Percentiles rank a stretch among this genome's conserved stretches.
phyloP scores from a whole-genome alignment of 2,329 filamentous ascomycete species.

The Stachybotrys elegans region DNA sequence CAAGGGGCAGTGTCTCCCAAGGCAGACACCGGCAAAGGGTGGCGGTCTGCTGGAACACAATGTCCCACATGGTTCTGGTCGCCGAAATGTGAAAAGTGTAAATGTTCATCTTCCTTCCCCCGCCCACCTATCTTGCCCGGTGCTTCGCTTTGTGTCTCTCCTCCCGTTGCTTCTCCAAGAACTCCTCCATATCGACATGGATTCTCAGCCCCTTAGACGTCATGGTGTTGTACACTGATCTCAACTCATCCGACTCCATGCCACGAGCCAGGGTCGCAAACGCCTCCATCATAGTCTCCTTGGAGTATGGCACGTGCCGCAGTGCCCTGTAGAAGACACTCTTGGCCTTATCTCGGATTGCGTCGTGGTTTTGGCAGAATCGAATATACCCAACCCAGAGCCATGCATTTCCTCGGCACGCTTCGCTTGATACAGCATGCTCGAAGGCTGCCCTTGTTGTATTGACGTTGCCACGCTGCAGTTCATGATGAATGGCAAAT shows the following conservation, averaged over 20 bases:
- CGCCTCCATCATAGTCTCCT: slow-evolving; percentile 45
- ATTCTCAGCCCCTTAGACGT: slow-evolving; percentile 43
- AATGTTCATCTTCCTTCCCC: not conserved
- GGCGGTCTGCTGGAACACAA: not conserved
- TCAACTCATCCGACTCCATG: slow-evolving; percentile 43
- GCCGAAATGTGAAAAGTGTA: not conserved
- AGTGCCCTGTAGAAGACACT: slow-evolving; percentile 44
- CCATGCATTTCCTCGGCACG: slow-evolving; percentile 31
- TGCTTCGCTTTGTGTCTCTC: slow-evolving; percentile 9
- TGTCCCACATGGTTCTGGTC: not conserved
- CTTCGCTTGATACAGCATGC: slow-evolving; percentile 38
- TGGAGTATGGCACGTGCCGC: slow-evolving; percentile 43
- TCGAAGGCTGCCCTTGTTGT: slow-evolving; percentile 48
- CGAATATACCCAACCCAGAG: slow-evolving; percentile 48
- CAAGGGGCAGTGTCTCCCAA: no score
- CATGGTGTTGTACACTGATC: slow-evolving; percentile 43
- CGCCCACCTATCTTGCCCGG: slow-evolving; percentile 2
- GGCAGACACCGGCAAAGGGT: no score
- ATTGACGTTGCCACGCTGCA: slow-evolving; percentile 41
- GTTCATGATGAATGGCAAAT: slow-evolving; percentile 49
- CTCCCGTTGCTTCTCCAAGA: slow-evolving; percentile 29
- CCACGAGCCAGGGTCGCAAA: slow-evolving; percentile 39
- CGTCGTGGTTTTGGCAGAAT: slow-evolving; percentile 35
- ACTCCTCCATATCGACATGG: slow-evolving; percentile 47
- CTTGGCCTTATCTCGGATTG: slow-evolving; percentile 35